Conservation (phyloP, 1,139 yeast genomes). For the Tardiomyces blankii region DNA sequence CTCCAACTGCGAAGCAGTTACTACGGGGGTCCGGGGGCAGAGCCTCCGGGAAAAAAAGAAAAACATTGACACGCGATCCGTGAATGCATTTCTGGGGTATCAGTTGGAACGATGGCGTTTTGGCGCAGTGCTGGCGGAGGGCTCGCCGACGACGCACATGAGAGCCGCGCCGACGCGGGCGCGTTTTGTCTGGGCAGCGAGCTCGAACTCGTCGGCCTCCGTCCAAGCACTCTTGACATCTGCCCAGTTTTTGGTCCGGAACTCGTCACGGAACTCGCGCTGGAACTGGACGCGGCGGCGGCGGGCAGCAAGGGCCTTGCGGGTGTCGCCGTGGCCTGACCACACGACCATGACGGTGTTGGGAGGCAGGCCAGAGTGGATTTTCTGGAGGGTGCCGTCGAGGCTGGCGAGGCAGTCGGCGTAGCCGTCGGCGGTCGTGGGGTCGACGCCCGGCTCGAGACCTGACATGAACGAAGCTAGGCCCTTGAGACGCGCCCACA, state of each 20-base stretch:
- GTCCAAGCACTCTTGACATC: slow-evolving; percentile 45
- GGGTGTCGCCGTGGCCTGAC: slow-evolving; percentile 42
- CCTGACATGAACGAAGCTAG: slow-evolving; percentile 31
- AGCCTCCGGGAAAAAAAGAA: too few species aligned
- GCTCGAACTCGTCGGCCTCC: slow-evolving; percentile 32
- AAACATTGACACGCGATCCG: too few species aligned
- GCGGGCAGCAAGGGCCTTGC: neutral
- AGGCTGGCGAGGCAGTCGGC: neutral
- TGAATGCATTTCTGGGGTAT: too few species aligned
- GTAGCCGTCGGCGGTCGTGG: slow-evolving; percentile 3
- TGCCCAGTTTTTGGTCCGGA: slow-evolving; percentile 31
- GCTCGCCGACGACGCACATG: neutral
- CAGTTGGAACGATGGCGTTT: too few species aligned
- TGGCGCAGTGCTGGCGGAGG: neutral
- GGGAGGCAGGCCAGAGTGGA: slow-evolving; percentile 45
- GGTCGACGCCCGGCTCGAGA: neutral
- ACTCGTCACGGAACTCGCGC: slow-evolving; percentile 31
- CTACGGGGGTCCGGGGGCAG: too few species aligned
- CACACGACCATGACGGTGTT: slow-evolving; percentile 50
- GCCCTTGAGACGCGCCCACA: slow-evolving; percentile 48
- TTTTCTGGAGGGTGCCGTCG: slow-evolving; percentile 24
- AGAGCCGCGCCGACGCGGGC: slow-evolving; percentile 6
- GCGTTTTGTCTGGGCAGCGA: slow-evolving; percentile 13
- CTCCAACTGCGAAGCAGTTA: too few species aligned
- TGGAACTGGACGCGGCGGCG: neutral